phyloP scores from a whole-genome alignment of 2,329 filamentous ascomycete genomes.

The Stachybotrys chlorohalonatus region DNA sequence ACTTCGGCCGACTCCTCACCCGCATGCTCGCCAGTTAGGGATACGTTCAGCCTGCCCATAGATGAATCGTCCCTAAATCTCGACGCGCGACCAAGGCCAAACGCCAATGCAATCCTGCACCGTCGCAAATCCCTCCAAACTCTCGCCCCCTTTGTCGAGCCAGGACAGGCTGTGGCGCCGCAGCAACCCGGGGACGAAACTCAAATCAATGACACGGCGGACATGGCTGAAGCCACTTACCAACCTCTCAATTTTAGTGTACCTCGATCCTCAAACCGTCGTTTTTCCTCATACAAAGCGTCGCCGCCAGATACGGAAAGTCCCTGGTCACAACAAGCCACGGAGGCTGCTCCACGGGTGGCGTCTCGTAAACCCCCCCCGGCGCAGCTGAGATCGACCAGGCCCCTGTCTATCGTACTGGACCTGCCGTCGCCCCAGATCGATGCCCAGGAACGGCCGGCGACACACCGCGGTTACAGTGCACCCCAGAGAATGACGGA shows the following conservation, averaged over 20 bases:
- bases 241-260: constrained; percentile 45
- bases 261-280: constrained; percentile 34
- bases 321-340: background rate
- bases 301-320: background rate
- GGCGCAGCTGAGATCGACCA: constrained; percentile 35
- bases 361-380: constrained; percentile 23
- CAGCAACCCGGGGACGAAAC: constrained; percentile 8
- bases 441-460: constrained; percentile 17
- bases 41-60: constrained; percentile 31
- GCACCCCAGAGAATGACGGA: background rate
- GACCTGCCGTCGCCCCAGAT: constrained; percentile 40
- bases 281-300: constrained; percentile 31
- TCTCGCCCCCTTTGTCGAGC: constrained; percentile 32
- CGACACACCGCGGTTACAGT: constrained; percentile 6
- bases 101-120: constrained; percentile 40
- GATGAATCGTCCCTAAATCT: constrained; percentile 8
- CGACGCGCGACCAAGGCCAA: constrained; percentile 38
- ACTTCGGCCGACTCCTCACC: constrained; percentile 52
- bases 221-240: background rate
- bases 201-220: constrained; percentile 3
- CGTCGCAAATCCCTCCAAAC: constrained; percentile 44
- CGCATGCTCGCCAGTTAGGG: constrained; percentile 44
- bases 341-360: constrained; percentile 2
- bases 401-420: constrained; percentile 44
- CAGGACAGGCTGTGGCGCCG: constrained; percentile 17